Conservation (phyloP, 345 rosid genomes). For the Murraya paniculata region DNA sequence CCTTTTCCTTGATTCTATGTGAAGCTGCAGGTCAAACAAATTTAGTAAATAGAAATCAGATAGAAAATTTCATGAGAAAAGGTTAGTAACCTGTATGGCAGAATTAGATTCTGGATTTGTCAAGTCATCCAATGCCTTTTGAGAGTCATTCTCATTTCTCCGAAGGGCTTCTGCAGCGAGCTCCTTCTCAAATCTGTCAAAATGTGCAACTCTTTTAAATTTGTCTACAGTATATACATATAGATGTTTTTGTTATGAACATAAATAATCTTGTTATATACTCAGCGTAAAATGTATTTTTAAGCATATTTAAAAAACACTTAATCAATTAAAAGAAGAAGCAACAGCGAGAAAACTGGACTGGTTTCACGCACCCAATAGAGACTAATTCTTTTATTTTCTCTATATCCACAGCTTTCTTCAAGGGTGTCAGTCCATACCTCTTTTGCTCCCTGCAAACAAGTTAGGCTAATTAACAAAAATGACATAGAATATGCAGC, state of each 20-base stretch:
- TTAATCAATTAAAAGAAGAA: not conserved
- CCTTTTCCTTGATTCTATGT: slow-evolving; percentile 70
- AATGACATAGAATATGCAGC: not conserved
- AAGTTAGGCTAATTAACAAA: slow-evolving; percentile 6
- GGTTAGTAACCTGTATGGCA: slow-evolving; percentile 48
- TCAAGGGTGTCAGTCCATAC: slow-evolving; percentile 77
- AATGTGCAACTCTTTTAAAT: slow-evolving; percentile 2
- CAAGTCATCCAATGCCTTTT: slow-evolving; percentile 84
- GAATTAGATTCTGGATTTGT: slow-evolving; percentile 70
- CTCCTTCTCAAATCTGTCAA: slow-evolving; percentile 73
- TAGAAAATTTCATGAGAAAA: slow-evolving; percentile 7
- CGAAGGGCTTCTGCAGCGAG: slow-evolving; percentile 91
- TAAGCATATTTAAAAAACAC: not conserved
- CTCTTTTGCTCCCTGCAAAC: slow-evolving; percentile 77
- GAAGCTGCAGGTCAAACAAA: slow-evolving; percentile 37
- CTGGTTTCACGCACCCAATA: slow-evolving; percentile 52
- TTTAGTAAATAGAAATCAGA: not conserved
- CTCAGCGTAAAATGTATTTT: not conserved
- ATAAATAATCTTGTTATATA: not conserved
- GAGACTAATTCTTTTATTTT: slow-evolving; percentile 54
- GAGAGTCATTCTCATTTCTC: slow-evolving; percentile 79
- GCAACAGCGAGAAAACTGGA: not conserved
- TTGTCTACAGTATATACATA: not conserved
- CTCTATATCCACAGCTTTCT: slow-evolving; percentile 79
- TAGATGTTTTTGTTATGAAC: not conserved